A percentile compares a stretch with the other conserved stretches of the same genome.
phyloP scores from a whole-genome alignment of 192 early-diverging fungal species.

The Diversispora eburnea region DNA sequence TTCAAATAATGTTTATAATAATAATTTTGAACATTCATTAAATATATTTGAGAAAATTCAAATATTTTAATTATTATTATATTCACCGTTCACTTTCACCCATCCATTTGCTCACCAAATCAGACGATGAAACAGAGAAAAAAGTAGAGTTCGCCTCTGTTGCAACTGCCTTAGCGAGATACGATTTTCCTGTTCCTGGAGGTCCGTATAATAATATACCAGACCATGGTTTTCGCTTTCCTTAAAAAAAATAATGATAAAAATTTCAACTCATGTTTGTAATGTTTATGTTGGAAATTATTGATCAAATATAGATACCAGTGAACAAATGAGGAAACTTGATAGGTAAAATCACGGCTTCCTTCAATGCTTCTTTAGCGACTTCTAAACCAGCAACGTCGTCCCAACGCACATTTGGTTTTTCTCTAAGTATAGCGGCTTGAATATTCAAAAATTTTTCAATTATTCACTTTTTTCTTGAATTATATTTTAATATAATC shows the following conservation, averaged over 20 bases:
- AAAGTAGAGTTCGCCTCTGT: constrained; percentile 97
- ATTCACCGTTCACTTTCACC: constrained; percentile 86
- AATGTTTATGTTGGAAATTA: not conserved
- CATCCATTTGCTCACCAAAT: constrained; percentile 99
- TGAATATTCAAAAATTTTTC: constrained; percentile 3
- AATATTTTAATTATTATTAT: not conserved
- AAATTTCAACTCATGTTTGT: not conserved
- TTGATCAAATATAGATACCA: constrained; percentile 35
- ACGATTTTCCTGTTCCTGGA: constrained; percentile 97
- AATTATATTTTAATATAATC: too few species aligned
- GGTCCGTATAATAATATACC: constrained; percentile 97
- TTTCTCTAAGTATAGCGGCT: constrained; percentile 90
- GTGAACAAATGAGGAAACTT: constrained; percentile 97
- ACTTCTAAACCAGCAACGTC: constrained; percentile 95
- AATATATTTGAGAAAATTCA: not conserved
- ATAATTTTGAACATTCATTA: too few species aligned
- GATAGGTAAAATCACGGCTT: constrained; percentile 97
- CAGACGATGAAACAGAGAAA: constrained; percentile 94
- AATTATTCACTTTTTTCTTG: too few species aligned
- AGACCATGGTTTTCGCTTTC: constrained; percentile 93
- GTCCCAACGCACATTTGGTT: constrained; percentile 95
- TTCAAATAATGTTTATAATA: not conserved
- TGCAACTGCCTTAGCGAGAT: constrained; percentile 94
- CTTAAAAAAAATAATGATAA: constrained; percentile 30
- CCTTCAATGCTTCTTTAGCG: constrained; percentile 95